Base-by-base conservation (phyloP, 2,329 filamentous ascomycete genomes). In the Cryoendolithus antarcticus region DNA sequence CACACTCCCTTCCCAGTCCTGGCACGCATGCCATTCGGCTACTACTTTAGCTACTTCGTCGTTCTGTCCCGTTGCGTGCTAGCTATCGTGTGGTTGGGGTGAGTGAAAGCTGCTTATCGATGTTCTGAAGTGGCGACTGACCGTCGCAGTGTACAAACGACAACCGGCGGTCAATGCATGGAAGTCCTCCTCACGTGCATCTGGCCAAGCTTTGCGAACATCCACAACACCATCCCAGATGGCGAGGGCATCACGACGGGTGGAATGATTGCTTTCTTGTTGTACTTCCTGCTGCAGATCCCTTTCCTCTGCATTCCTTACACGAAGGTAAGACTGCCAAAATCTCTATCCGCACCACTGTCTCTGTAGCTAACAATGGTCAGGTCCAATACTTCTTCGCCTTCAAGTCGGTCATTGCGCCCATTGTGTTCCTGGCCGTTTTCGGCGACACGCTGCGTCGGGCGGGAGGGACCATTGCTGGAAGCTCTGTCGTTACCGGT, bases 1-100 rank as follows among this genome's bases (percentile, higher is more conserved):
- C 69, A 74, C 49, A 63, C 66, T 6, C 70, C 71, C 0, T 75
- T 75, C 48, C 69, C 71, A 1, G 70, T 74, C 4, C 63, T 74
- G 15, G 64, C 70, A 0, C 67, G 71, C 27, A 67, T 69, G 8
- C 66, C 64, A 32, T 75, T 70, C 62, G 71, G 71, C 0, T 74
- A 73, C 56, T 74, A 68, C 64, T 70, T 70, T 45, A 50, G 49
- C 36, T 55, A 55, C 40, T 56, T 57, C 36, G 46, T 48, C 35
- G 48, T 57, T 21, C 39, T 54, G 11, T 54, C 52, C n/a, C 50
- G 54, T 30, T 51, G 46, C 28, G 49, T 54, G 12, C 46, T 55
- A 2, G 54, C 54, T 21, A 53, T 54, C 24, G 48, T 57, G 28
- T 57, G 54, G 54, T 51, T 55, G n/a, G 53, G 45, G 39, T 43